Evolutionary conservation across 2,329 filamentous ascomycete genomes (phyloP).

Genomic region (Emmonsiellopsis sp.): DNA sequence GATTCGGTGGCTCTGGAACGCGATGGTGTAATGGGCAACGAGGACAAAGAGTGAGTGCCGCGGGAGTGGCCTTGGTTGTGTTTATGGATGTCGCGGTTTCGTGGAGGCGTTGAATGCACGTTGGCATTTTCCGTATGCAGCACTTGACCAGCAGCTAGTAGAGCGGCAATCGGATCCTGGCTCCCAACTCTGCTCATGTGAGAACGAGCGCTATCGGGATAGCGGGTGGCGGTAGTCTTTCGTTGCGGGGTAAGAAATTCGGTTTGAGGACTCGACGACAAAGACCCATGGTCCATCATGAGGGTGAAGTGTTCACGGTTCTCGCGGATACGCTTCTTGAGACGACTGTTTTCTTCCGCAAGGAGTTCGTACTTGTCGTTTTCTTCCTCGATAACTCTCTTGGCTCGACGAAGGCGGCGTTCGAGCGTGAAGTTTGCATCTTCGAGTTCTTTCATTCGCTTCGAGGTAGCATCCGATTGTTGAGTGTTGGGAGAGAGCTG

Average conservation of each 20-base stretch:
- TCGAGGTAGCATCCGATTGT: slow-evolving; percentile 36
- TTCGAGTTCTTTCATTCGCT: slow-evolving; percentile 56
- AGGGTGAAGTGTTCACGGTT: slow-evolving; percentile 79
- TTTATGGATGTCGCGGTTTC: slow-evolving; percentile 31
- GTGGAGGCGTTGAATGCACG: slow-evolving; percentile 61
- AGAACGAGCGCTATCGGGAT: slow-evolving; percentile 30
- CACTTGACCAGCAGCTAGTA: slow-evolving; percentile 66
- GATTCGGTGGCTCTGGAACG: slow-evolving; percentile 44
- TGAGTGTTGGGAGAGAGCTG: slow-evolving; percentile 19
- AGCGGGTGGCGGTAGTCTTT: slow-evolving; percentile 30
- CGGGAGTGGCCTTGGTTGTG: slow-evolving; percentile 55
- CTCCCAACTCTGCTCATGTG: slow-evolving; percentile 42
- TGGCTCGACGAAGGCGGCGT: slow-evolving; percentile 61
- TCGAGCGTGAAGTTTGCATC: slow-evolving; percentile 57
- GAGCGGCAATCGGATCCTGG: slow-evolving; percentile 63
- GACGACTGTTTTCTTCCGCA: slow-evolving; percentile 65
- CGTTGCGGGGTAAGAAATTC: slow-evolving; percentile 39
- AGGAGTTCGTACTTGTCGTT: slow-evolving; percentile 63
- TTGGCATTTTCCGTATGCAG: slow-evolving; percentile 68
- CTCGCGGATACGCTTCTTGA: slow-evolving; percentile 77
- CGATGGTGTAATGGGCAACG: slow-evolving; percentile 67
- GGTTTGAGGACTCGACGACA: slow-evolving; percentile 50
- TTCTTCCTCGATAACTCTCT: slow-evolving; percentile 68
- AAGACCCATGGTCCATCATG: slow-evolving; percentile 65
- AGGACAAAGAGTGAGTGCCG: slow-evolving; percentile 74